A percentile compares a stretch with the other conserved stretches of the same genome.
Conservation (phyloP, 83 land plant species). For the Picea mariana region DNA sequence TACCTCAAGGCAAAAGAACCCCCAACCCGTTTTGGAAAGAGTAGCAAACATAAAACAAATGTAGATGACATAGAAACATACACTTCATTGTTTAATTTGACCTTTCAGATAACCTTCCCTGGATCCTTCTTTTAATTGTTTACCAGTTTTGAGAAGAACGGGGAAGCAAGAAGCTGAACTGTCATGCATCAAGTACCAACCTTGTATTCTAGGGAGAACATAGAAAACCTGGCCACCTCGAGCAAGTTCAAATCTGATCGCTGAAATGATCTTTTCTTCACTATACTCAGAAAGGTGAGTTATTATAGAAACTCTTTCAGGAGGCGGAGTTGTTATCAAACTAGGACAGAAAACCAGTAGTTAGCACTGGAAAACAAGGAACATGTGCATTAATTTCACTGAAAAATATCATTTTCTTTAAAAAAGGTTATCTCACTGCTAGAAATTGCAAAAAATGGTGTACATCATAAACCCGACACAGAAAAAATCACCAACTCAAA, state of each 20-base stretch:
- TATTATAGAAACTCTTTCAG: constrained; percentile 91
- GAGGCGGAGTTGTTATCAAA: constrained; percentile 95
- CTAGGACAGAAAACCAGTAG: constrained; percentile 35
- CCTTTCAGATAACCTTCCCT: no score
- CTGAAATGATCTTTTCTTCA: constrained; percentile 64
- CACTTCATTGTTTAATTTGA: no score
- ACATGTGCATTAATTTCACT: neutral
- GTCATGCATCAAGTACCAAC: constrained; percentile 23
- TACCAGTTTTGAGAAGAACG: no score
- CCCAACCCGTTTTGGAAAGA: no score
- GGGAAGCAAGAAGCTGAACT: no score
- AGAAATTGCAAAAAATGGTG: neutral
- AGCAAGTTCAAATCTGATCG: constrained; percentile 79
- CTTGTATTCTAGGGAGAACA: constrained; percentile 93
- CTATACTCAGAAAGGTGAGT: constrained; percentile 76
- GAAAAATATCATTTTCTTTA: no score
- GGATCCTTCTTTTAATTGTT: no score
- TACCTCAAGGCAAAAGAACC: no score
- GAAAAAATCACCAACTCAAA: neutral
- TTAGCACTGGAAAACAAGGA: constrained; percentile 3
- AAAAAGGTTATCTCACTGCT: neutral
- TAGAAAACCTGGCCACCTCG: constrained; percentile 90
- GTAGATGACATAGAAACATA: no score
- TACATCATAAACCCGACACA: neutral
- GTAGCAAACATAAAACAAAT: no score